phyloP scores from a whole-genome alignment of 1,139 yeast genomes.

The Blastobotrys malaysiensis region DNA sequence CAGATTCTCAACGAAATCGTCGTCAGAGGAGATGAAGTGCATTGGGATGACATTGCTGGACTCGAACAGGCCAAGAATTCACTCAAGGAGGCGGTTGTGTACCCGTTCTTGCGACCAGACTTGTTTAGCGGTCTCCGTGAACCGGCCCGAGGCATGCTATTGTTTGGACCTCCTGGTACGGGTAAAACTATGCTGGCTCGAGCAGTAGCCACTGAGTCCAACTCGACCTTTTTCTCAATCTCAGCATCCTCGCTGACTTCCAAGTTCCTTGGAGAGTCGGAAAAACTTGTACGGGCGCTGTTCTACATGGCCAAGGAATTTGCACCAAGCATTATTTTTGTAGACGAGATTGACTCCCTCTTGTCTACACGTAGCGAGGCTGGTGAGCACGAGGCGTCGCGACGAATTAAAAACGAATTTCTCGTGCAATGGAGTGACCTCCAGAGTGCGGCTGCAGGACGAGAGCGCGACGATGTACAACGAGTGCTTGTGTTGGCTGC shows the following conservation, averaged over 20 bases:
- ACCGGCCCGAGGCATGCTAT: slow-evolving; percentile 92
- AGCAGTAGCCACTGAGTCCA: slow-evolving; percentile 96
- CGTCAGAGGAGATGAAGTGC: slow-evolving; percentile 91
- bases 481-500: slow-evolving; percentile 92
- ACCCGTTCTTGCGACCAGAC: slow-evolving; percentile 93
- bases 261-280: slow-evolving; percentile 84
- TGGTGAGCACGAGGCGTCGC: slow-evolving; percentile 87
- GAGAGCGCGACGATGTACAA: slow-evolving; percentile 49
- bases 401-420: slow-evolving; percentile 91
- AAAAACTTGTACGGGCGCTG: slow-evolving; percentile 84
- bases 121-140: slow-evolving; percentile 86
- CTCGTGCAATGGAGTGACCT: slow-evolving; percentile 93
- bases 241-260: slow-evolving; percentile 91
- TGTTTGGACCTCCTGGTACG: slow-evolving; percentile 98
- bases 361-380: slow-evolving; percentile 73
- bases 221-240: slow-evolving; percentile 88
- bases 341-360: slow-evolving; percentile 93
- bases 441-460: slow-evolving; percentile 89
- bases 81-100: slow-evolving; percentile 91
- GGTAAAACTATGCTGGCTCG: slow-evolving; percentile 97
- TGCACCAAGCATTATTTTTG: slow-evolving; percentile 91
- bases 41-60: slow-evolving; percentile 97
- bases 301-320: slow-evolving; percentile 79
- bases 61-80: slow-evolving; percentile 84
- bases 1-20: slow-evolving; percentile 90